Evolutionary conservation across 495 filamentous ascomycete genomes (phyloP).

Genomic region (Aspergillus ostianus): DNA sequence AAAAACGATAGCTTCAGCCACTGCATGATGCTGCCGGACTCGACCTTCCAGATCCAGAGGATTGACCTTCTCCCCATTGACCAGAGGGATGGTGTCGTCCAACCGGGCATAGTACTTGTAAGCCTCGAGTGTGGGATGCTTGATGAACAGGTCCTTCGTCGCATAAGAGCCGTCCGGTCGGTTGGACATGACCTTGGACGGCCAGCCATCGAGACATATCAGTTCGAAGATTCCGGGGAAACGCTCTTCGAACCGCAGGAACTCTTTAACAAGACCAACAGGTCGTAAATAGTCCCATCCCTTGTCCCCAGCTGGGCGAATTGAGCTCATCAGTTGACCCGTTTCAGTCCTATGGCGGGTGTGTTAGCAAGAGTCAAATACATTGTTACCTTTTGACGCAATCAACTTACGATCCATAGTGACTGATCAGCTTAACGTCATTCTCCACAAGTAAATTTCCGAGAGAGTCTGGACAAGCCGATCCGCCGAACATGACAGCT

Average conservation of each 20-base stretch:
- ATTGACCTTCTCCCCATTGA: constrained; percentile 69
- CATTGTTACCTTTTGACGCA: neutral
- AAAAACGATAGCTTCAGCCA: constrained; percentile 42
- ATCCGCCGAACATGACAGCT: constrained; percentile 51
- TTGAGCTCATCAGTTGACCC: constrained; percentile 57
- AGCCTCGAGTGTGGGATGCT: constrained; percentile 50
- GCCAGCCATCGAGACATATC: constrained; percentile 57
- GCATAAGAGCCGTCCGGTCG: constrained; percentile 44
- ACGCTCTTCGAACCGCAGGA: constrained; percentile 54
- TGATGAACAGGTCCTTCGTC: constrained; percentile 48
- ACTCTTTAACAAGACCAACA: constrained; percentile 29
- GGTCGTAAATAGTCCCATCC: constrained; percentile 67
- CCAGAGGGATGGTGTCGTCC: constrained; percentile 59
- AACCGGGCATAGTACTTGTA: constrained; percentile 60
- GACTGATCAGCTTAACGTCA: constrained; percentile 54
- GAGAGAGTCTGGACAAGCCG: constrained; percentile 54
- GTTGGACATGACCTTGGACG: constrained; percentile 60
- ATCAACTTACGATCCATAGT: constrained; percentile 51
- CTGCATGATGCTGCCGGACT: constrained; percentile 32
- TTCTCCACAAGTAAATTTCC: constrained; percentile 52
- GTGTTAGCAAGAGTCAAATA: constrained; percentile 3
- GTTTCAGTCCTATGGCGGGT: constrained; percentile 44
- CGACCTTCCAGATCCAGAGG: constrained; percentile 59
- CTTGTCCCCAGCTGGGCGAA: constrained; percentile 45
- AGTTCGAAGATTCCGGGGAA: constrained; percentile 57